Conservation (phyloP, 78 protist genomes). For the Tieghemostelium lacteum region DNA sequence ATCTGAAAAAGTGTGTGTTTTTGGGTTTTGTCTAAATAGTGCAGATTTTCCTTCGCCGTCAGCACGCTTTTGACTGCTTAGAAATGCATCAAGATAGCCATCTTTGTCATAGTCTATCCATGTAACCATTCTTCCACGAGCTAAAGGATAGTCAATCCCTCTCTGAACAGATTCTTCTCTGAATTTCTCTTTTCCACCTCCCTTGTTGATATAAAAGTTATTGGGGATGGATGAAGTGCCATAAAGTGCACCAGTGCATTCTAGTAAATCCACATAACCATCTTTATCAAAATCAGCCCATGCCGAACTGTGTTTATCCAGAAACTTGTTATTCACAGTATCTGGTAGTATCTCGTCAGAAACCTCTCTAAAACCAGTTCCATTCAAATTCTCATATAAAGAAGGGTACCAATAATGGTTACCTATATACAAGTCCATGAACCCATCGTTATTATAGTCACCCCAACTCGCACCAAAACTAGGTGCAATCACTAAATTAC, state of each 20-base stretch:
- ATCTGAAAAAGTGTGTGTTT: slow-evolving; percentile 1
- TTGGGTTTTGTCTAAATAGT: slow-evolving; percentile 3
- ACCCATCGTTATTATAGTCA: slow-evolving; percentile 71
- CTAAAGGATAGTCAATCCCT: slow-evolving; percentile 64
- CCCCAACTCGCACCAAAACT: slow-evolving; percentile 73
- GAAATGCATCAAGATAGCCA: slow-evolving; percentile 65
- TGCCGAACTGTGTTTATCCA: slow-evolving; percentile 69
- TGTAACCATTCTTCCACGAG: slow-evolving; percentile 50
- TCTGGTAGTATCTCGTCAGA: neutral
- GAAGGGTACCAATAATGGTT: slow-evolving; percentile 71
- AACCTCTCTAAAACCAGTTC: slow-evolving; percentile 24
- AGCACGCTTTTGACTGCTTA: slow-evolving; percentile 24
- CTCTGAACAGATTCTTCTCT: slow-evolving; percentile 20
- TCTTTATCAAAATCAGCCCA: slow-evolving; percentile 74
- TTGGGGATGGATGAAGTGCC: slow-evolving; percentile 57
- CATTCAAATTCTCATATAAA: slow-evolving; percentile 11
- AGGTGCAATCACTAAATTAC: slow-evolving; percentile 30
- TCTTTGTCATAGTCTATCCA: slow-evolving; percentile 69
- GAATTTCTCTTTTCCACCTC: neutral
- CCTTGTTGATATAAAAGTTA: slow-evolving; percentile 12
- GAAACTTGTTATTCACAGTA: slow-evolving; percentile 5
- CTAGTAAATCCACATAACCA: slow-evolving; percentile 62
- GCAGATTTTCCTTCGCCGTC: slow-evolving; percentile 51
- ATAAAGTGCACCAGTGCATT: slow-evolving; percentile 54
- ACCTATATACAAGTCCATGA: slow-evolving; percentile 30